phyloP scores from a whole-genome alignment of 306 rosid genomes.

The Crotalaria pallida region DNA sequence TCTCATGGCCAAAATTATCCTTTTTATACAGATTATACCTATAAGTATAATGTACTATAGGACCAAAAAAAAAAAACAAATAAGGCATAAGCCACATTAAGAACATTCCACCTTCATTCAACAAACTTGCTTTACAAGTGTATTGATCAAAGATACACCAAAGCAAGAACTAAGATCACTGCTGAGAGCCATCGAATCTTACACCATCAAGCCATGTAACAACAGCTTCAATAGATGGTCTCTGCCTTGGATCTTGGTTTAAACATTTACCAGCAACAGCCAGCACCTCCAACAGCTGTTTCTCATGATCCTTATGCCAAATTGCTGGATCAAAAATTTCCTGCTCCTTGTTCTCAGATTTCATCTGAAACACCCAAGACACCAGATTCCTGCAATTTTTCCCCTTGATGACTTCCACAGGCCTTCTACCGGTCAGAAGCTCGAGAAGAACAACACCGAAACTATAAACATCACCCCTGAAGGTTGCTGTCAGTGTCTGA shows the following conservation, averaged over 20 bases:
- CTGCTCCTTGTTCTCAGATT: constrained; percentile 52
- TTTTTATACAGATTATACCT: constrained; percentile 41
- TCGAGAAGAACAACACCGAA: constrained; percentile 83
- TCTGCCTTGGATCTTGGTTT: constrained; percentile 63
- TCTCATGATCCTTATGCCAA: constrained; percentile 56
- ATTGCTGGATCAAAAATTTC: constrained; percentile 55
- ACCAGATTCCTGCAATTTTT: constrained; percentile 66
- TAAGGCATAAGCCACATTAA: constrained; percentile 16
- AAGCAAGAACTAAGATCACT: constrained; percentile 26
- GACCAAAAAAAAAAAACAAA: constrained; percentile 5
- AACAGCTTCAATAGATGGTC: constrained; percentile 68
- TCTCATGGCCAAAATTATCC: constrained; percentile 21
- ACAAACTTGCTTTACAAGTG: constrained; percentile 41
- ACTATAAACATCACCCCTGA: constrained; percentile 75
- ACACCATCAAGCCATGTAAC: constrained; percentile 64
- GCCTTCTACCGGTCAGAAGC: constrained; percentile 69
- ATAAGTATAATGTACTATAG: constrained; percentile 22
- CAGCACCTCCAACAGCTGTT: constrained; percentile 55
- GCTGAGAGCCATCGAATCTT: constrained; percentile 34
- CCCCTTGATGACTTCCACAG: constrained; percentile 71
- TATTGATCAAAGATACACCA: constrained; percentile 14
- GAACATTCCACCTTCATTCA: constrained; percentile 24
- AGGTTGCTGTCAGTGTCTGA: constrained; percentile 66
- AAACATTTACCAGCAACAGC: constrained; percentile 64
- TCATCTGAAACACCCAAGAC: constrained; percentile 71